Percentiles rank a stretch among this genome's conserved stretches.
phyloP scores from a whole-genome alignment of 163 green algal genomes.

The Trebouxia gelatinosa region DNA sequence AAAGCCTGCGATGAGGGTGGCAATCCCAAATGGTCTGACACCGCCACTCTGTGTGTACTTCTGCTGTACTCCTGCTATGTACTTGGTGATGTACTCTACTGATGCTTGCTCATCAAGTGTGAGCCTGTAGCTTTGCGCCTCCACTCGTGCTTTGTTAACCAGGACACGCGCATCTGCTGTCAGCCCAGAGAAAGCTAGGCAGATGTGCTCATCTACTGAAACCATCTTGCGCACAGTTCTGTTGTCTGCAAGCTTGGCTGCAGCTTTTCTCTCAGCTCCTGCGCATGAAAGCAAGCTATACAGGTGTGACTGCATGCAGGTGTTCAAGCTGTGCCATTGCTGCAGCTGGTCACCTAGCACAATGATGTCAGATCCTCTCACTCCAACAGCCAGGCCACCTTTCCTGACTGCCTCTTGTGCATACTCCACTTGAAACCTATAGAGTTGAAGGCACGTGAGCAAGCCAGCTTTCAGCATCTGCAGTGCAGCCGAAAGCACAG shows the following conservation, averaged over 20 bases:
- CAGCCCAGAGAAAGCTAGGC: slow-evolving; percentile 95
- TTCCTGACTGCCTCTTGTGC: slow-evolving; percentile 96
- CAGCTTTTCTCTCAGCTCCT: slow-evolving; percentile 95
- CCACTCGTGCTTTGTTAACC: slow-evolving; percentile 73
- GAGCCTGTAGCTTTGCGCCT: slow-evolving; percentile 93
- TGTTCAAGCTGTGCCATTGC: neutral
- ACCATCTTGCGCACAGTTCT: slow-evolving; percentile 97
- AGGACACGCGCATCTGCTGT: slow-evolving; percentile 86
- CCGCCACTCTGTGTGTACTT: slow-evolving; percentile 98
- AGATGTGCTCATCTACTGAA: slow-evolving; percentile 95
- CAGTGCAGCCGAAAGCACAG: neutral
- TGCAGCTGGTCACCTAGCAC: slow-evolving; percentile 76
- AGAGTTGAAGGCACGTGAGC: slow-evolving; percentile 9
- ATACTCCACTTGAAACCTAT: slow-evolving; percentile 98
- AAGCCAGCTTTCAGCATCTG: neutral
- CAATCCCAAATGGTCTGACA: slow-evolving; percentile 97
- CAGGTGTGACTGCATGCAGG: neutral
- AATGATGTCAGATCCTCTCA: slow-evolving; percentile 88
- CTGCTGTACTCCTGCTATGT: slow-evolving; percentile 95
- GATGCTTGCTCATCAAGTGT: slow-evolving; percentile 93
- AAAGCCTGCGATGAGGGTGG: slow-evolving; percentile 84
- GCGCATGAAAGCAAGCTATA: neutral
- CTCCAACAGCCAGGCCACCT: slow-evolving; percentile 91
- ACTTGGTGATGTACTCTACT: slow-evolving; percentile 95
- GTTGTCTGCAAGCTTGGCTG: slow-evolving; percentile 86